Evolutionary conservation across 2,329 filamentous ascomycete species (phyloP), one percentile per base, ranked within the genome.

Genomic region (Diaporthe ampelina): DNA sequence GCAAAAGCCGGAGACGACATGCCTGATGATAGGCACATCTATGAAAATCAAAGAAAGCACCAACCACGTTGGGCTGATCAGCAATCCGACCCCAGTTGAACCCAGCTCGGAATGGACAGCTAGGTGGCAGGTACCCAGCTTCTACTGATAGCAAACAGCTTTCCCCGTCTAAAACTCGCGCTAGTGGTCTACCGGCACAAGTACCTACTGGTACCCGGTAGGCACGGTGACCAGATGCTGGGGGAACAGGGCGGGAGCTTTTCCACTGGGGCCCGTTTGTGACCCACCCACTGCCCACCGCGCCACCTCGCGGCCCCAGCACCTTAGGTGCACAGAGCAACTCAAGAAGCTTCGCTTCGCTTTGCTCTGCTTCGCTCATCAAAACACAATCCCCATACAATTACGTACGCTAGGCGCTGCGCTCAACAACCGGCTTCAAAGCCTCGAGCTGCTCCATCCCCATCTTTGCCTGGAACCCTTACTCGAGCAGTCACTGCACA

Each of bases 321-420:
- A 59, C 32, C 56, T 59, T n/a, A 21, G 59, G 40, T 32, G 40
- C 59, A 32, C 59, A 48, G 48, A 52, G 63, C 63, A 67, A 67
- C 29, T 37, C 45, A 50, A 9, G 29, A 63, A 72, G 57, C 45
- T 50, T 59, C 45, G 32, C 57, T 21, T 57, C 21, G 45, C 29
- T 59, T 29, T 61, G 58, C 58, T 61, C 37, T 61, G 37, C 37
- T 61, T 61, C n/a, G 58, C 32, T 63, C 70, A 72, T 56, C 70
- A 52, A 52, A 65, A 72, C 70, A 71, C 45, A 67, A 67, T 7
- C 67, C 71, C 45, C 67, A 65, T 75, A 72, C 37, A 73, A 75
- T 74, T 71, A 71, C 70, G 72, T 74, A 75, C 58, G 68, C 72
- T 68, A 59, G 59, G 74, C 68, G 48, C 74, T 63, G 72, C 63